These are phyloP conservation scores for Diospyros lotus DNA, from an alignment of 148 eudicot genomes.

Conservation along the genomic window DNA sequence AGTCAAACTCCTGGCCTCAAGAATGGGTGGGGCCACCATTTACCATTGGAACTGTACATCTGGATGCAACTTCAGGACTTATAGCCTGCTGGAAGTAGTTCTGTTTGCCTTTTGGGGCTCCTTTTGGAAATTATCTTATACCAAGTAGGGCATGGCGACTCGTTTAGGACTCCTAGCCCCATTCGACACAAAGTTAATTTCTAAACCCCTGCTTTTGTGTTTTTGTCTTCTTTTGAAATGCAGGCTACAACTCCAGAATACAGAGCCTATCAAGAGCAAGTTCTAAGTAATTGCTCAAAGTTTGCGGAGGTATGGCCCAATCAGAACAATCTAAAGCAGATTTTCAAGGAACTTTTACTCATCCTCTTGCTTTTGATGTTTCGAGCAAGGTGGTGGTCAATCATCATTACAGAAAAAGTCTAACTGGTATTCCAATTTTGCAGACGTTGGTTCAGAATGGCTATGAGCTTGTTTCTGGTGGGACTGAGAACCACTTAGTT, in stretches of 20 bases:
- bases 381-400: neutral
- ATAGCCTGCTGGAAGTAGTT: neutral
- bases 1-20: no score
- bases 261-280: slow-evolving; percentile 94
- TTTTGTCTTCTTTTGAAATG: slow-evolving; percentile 13
- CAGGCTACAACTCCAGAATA: slow-evolving; percentile 86
- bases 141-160: neutral
- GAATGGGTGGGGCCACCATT: no score
- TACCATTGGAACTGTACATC: neutral
- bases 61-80: neutral
- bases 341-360: neutral
- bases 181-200: neutral
- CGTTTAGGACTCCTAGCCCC: neutral
- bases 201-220: neutral
- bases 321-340: neutral
- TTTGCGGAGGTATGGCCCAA: slow-evolving; percentile 60
- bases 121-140: slow-evolving; percentile 6
- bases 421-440: slow-evolving; percentile 27
- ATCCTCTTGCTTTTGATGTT: neutral
- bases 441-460: slow-evolving; percentile 77
- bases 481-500: slow-evolving; percentile 96
- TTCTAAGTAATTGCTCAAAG: slow-evolving; percentile 91
- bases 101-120: neutral
- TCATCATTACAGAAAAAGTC: neutral
- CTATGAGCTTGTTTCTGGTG: slow-evolving; percentile 83